These are phyloP conservation scores for Talaromyces sp. DNA, from an alignment of 2,329 filamentous ascomycete genomes.

Conservation along the genomic window DNA sequence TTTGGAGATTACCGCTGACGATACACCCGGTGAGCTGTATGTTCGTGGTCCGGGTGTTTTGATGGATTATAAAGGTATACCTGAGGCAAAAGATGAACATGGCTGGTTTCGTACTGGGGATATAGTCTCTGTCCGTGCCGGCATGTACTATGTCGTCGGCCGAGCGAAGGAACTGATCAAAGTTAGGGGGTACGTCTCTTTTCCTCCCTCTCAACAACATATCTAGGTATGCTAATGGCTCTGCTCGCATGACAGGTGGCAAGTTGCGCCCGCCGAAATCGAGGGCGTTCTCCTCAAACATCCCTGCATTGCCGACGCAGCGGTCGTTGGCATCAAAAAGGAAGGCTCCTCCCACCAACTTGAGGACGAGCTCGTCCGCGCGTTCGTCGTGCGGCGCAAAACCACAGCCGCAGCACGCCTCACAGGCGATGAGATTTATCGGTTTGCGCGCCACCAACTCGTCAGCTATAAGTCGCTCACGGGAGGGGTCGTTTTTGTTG, in stretches of 20 bases:
- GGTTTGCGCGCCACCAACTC: conserved; percentile 39
- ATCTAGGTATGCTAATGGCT: background rate
- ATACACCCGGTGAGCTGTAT: conserved; percentile 40
- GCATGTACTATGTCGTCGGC: conserved; percentile 40
- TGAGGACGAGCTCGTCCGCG: conserved; percentile 40
- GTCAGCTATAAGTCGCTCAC: conserved; percentile 50
- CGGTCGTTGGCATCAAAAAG: conserved; percentile 45
- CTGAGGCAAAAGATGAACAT: conserved; percentile 33
- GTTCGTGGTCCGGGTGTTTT: conserved; percentile 39
- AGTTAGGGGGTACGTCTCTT: conserved; percentile 38
- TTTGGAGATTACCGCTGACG: conserved; percentile 27
- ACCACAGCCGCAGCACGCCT: conserved; percentile 24
- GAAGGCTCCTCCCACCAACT: conserved; percentile 20
- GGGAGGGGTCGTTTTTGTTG: conserved; percentile 48
- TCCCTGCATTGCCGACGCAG: conserved; percentile 44
- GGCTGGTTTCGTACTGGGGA: conserved; percentile 47
- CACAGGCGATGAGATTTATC: conserved; percentile 43
- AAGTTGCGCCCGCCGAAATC: conserved; percentile 50
- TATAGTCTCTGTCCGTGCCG: conserved; percentile 35
- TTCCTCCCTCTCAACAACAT: background rate
- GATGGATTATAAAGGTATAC: conserved; percentile 36
- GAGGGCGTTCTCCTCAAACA: conserved; percentile 46
- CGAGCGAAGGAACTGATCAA: conserved; percentile 48
- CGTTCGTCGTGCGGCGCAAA: conserved; percentile 44
- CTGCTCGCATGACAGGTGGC: conserved; percentile 36